Conservation (phyloP, 768 basidiomycete genomes). For the Mycena filopes region DNA sequence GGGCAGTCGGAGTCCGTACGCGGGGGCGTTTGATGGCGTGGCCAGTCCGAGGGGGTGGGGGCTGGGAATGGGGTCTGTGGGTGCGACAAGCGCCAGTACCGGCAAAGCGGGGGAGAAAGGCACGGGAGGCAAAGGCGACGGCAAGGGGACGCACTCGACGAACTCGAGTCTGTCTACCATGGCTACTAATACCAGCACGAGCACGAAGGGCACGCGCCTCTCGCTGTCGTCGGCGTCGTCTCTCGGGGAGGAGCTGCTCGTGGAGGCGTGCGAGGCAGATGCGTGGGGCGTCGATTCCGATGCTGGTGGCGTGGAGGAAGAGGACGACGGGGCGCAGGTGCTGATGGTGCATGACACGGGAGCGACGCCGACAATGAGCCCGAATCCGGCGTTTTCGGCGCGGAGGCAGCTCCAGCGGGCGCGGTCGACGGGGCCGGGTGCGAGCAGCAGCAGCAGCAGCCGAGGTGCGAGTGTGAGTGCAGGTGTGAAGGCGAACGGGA, state of each 20-base stretch:
- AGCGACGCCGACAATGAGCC: constrained; percentile 59
- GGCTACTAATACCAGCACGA: constrained; percentile 23
- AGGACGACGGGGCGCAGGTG: constrained; percentile 42
- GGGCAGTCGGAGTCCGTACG: neutral
- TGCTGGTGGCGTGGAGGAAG: constrained; percentile 43
- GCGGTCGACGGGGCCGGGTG: constrained; percentile 25
- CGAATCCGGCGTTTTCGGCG: constrained; percentile 55
- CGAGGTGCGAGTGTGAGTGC: constrained; percentile 25
- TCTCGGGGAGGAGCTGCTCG: constrained; percentile 44
- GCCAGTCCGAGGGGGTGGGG: no score
- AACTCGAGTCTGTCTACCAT: constrained; percentile 37
- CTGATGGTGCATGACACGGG: constrained; percentile 62
- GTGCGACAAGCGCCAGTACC: no score
- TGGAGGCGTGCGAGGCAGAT: constrained; percentile 34
- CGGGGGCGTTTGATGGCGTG: neutral
- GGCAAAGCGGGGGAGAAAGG: no score
- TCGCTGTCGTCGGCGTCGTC: constrained; percentile 62
- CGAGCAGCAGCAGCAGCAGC: constrained; percentile 36
- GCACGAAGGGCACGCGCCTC: constrained; percentile 46
- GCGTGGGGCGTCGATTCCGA: constrained; percentile 46
- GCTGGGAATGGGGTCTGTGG: no score
- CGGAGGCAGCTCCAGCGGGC: constrained; percentile 37
- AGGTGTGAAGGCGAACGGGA: neutral
- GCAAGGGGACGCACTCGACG: constrained; percentile 33
- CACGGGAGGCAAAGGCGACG: no score